Conservation (phyloP, 176 grass and related monocot species). For the Carex littledalei region DNA sequence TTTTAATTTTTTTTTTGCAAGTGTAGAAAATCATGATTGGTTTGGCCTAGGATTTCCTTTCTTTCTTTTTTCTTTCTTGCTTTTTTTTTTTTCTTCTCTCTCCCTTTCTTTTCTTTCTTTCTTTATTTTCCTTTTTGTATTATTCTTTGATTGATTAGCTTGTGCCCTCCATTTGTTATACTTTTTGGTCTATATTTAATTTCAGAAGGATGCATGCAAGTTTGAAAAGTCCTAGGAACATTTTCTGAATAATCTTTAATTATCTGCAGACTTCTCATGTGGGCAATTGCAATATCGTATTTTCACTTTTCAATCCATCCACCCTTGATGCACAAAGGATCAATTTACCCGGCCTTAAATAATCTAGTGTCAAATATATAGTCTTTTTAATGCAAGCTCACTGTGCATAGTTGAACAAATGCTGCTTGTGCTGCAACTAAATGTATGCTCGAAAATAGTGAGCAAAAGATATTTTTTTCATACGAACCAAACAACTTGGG, state of each 20-base stretch:
- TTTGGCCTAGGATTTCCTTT: slow-evolving; percentile 4
- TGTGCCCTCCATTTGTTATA: background rate
- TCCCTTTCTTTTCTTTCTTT: background rate
- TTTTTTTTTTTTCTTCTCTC: background rate
- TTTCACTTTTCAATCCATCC: background rate
- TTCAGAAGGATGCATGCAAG: background rate
- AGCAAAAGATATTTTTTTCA: no score
- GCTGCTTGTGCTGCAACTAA: background rate
- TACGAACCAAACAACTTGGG: no score
- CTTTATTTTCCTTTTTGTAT: background rate
- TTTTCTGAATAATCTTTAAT: background rate
- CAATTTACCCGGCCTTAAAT: background rate
- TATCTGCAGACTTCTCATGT: background rate
- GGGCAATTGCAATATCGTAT: background rate
- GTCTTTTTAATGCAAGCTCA: background rate
- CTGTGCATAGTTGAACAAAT: background rate
- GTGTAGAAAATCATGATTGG: slow-evolving; percentile 18
- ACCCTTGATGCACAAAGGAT: background rate
- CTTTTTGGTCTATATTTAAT: slow-evolving; percentile 7
- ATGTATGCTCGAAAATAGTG: no score
- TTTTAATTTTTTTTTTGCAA: background rate
- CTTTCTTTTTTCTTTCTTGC: background rate
- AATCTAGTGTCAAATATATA: background rate
- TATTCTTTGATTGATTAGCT: slow-evolving; percentile 20
- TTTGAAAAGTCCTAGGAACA: background rate